Base-by-base conservation (phyloP, 495 filamentous ascomycete genomes). In the Xylaria palmicola region DNA sequence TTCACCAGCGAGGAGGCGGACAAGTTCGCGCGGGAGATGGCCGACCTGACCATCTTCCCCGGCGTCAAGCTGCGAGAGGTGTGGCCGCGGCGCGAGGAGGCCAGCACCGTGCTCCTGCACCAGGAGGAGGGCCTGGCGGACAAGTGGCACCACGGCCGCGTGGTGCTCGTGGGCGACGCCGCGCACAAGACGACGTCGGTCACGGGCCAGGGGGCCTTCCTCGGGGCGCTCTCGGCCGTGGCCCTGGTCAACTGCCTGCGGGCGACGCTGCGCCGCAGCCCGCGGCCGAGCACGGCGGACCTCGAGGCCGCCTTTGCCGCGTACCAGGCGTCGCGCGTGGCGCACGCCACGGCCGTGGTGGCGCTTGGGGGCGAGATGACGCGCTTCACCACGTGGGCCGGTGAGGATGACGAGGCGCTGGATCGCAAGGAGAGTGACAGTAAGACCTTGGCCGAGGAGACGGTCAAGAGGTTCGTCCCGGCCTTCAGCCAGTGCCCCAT, bases 121-220 rank as follows among this genome's bases (percentile, higher is more conserved):
- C 44, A 84, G 15, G 72, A 73, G 2, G 73, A 79, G 10, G 77
- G 82, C 37, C 69, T 71, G 44, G 43, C 80, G 60, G 60, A 78
- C 29, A 44, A 62, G 6, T 83, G 77, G 77, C 75, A 72, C n/a
- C 62, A 64, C 5, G 79, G 77, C 2, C 76, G 81, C 6, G 68
- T 84, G 17, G 77, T 69, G 0, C 68, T 84, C 5, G 36, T 83
- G 5, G 85, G 85, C 5, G 84, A 87, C 64, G 75, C 81, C 0
- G 77, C 72, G 19, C 79, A 81, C 57, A 82, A 82, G 61, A 71
- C 77, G 45, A 77, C 74, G 0, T 69, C 70, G 1, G 70, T 74
- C 50, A 54, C 76, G 6, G 73, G 69, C 4, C 29, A 57, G 22
- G 73, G 71, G 0, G 65, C 64, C 0, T 67, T 72, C 43, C 44